These are phyloP conservation scores for Spathaspora girioi DNA, from an alignment of 805 yeast species.

Conservation along the genomic window DNA sequence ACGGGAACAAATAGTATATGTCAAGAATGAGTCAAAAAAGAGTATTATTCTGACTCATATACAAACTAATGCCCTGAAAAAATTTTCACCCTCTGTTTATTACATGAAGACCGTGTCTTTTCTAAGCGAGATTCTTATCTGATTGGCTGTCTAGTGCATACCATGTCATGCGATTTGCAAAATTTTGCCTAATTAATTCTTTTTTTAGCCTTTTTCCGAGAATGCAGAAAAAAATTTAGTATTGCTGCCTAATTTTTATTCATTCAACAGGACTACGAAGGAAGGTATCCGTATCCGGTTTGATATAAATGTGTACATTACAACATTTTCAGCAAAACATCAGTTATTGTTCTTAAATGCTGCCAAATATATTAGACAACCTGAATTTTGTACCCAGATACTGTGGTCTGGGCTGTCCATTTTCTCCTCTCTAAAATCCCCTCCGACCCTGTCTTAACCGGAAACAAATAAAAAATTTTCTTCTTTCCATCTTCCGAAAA, in stretches of 20 bases:
- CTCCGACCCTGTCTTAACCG: background rate
- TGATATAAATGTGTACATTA: too few species aligned
- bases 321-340: too few species aligned
- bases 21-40: background rate
- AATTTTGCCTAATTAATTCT: background rate
- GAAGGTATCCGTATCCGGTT: too few species aligned
- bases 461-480: background rate
- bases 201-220: background rate
- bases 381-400: background rate
- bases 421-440: background rate
- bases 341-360: too few species aligned
- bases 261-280: background rate
- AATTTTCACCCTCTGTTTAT: too few species aligned
- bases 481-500: background rate
- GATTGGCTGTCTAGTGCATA: background rate
- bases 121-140: background rate
- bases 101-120: background rate
- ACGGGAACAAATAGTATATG: background rate
- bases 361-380: too few species aligned
- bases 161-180: background rate
- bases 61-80: background rate
- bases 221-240: background rate
- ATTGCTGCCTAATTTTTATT: background rate
- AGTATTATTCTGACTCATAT: background rate
- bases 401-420: background rate